Evolutionary conservation across 169 alveolate genomes (phyloP), one percentile per base, ranked within the genome.

Genomic region (Babesia bovis): DNA sequence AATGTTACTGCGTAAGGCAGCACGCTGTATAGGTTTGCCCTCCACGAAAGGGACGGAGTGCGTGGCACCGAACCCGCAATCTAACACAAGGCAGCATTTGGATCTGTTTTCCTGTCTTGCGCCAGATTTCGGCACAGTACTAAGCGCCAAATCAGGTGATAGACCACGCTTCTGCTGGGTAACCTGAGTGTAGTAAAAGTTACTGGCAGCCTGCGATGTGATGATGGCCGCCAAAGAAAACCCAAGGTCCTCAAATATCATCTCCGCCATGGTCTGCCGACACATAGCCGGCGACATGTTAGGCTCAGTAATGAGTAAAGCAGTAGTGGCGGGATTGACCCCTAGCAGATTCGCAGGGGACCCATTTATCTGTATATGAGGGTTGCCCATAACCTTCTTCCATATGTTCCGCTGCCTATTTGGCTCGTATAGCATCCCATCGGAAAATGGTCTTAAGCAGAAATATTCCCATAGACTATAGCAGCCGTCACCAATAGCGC

Each of bases 1-100:
- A 4, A 87, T 59, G 4, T 63, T 61, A 13, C 90, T 91, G 51
- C 95, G 75, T 32, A 92, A 89, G 19, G 93, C 90, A 36, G 94
- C 94, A 23, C 86, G 69, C 36, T 88, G 94, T 13, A 90, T 58
- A 23, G 94, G 81, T 57, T 66, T 58, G 36, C 88, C 83, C 61
- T 90, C 89, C 40, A 83, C 89, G 57, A 85, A 89, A 5, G 96
- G 94, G 49, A 92, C 87, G 15, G 86, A 73, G 58, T 86, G 91
- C 25, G 91, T 74, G 40, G 85, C 77, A 58, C 93, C 86, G 75
- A 82, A 92, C 2, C 96, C 96, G n/a, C 89, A 85, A 47, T 92
- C 96, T n/a, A 92, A 82, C 25, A 89, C 92, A 25, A 92, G 71
- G 36, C 95, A 90, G 56, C 94, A 87, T n/a, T 90, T 70, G 32